These are phyloP conservation scores for Oenanthe sinensis DNA, from an alignment of 129 eudicot species.

Conservation along the genomic window DNA sequence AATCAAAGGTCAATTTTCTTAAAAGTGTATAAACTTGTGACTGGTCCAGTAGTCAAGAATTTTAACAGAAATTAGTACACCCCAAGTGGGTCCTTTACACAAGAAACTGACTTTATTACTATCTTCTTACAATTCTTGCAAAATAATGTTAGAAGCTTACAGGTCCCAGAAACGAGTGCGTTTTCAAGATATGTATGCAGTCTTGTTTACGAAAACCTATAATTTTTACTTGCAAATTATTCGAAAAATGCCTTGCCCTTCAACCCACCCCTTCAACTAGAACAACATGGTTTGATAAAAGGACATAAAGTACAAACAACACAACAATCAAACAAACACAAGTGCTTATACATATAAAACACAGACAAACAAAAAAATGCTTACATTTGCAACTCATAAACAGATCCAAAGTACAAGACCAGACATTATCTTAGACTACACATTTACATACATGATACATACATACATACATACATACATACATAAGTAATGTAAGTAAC, in stretches of 20 bases:
- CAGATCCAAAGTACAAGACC: neutral
- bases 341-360: neutral
- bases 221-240: too few relatives aligned
- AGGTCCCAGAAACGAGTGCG: too few relatives aligned
- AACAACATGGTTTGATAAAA: neutral
- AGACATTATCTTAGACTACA: too few relatives aligned
- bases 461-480: neutral
- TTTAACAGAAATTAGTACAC: neutral
- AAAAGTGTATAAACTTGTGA: neutral
- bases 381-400: slow-evolving; percentile 4
- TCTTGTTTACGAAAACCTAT: too few relatives aligned
- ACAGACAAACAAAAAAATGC: neutral
- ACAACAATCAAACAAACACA: neutral
- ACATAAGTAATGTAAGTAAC: neutral
- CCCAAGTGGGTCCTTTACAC: neutral
- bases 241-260: too few relatives aligned
- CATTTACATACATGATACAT: neutral
- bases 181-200: too few relatives aligned
- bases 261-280: neutral
- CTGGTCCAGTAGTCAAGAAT: neutral
- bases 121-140: neutral
- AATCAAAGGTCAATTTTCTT: neutral
- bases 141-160: neutral
- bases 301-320: neutral
- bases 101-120: neutral